phyloP scores from a whole-genome alignment of 1,139 yeast species.

The Candida frijolesensis region DNA sequence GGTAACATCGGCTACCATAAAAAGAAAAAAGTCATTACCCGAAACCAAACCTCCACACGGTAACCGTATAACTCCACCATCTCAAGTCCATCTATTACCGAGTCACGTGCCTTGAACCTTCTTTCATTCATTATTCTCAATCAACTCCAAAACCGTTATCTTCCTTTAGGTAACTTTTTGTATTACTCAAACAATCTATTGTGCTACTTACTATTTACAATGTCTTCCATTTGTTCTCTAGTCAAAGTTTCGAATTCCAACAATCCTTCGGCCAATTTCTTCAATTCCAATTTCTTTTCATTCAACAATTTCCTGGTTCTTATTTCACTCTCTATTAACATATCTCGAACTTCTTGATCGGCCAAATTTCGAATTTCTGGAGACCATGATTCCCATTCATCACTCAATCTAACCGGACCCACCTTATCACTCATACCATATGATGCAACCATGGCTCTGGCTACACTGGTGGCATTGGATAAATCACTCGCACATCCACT shows the following conservation, averaged over 20 bases:
- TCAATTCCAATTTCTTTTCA: conserved; percentile 69
- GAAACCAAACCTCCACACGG: too few relatives aligned
- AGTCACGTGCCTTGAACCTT: background rate
- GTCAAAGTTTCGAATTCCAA: conserved; percentile 94
- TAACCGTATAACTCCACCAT: too few relatives aligned
- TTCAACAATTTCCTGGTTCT: conserved; percentile 73
- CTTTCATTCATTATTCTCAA: background rate
- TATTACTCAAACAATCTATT: conserved; percentile 42
- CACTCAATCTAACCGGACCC: conserved; percentile 88
- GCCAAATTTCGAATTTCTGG: conserved; percentile 85
- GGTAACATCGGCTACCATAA: too few relatives aligned
- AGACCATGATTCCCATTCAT: conserved; percentile 95
- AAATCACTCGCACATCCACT: conserved; percentile 94
- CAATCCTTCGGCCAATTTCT: conserved; percentile 88
- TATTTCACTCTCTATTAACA: conserved; percentile 72
- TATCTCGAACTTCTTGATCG: conserved; percentile 83
- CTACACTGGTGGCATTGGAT: conserved; percentile 86
- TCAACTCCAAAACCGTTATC: too few relatives aligned
- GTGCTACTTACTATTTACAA: conserved; percentile 23
- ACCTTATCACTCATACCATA: conserved; percentile 95
- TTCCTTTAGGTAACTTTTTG: conserved; percentile 51
- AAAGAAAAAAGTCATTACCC: too few relatives aligned
- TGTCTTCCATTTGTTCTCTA: conserved; percentile 84
- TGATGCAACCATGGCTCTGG: conserved; percentile 94
- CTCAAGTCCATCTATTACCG: too few relatives aligned